Evolutionary conservation across 106 monocot genomes (phyloP).

Genomic region (Dioscorea zingiberensis): DNA sequence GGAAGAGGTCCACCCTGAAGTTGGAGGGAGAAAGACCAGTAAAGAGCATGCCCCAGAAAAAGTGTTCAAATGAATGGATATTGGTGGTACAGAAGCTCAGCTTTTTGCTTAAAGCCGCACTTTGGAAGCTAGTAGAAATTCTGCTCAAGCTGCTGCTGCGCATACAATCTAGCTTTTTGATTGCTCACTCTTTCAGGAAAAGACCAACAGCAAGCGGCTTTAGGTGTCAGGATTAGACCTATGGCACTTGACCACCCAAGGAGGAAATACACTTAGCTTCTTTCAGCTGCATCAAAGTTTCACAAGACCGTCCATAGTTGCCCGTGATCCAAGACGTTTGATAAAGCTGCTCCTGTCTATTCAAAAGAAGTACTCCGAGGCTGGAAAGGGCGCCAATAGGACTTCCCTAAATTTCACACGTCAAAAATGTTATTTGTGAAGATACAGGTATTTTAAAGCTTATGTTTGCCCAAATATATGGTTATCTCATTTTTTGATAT

Average conservation of each 20-base stretch:
- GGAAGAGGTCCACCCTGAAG: conserved; percentile 35
- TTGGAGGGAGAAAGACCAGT: conserved; percentile 40
- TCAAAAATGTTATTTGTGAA: conserved; percentile 50
- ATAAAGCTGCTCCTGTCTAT: conserved; percentile 54
- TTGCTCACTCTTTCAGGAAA: conserved; percentile 64
- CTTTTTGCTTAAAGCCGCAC: conserved; percentile 51
- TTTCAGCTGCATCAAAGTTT: conserved; percentile 33
- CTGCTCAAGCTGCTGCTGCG: conserved; percentile 76
- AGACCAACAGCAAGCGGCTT: conserved; percentile 26
- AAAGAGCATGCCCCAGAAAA: conserved; percentile 32
- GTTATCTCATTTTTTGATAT: too few relatives aligned
- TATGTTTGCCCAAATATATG: background rate
- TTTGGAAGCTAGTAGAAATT: conserved; percentile 61
- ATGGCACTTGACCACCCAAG: conserved; percentile 7
- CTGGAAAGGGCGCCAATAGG: conserved; percentile 54
- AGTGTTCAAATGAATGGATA: conserved; percentile 19
- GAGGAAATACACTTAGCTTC: conserved; percentile 39
- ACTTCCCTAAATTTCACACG: conserved; percentile 52
- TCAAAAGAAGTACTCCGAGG: conserved; percentile 62
- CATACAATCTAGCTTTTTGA: conserved; percentile 75
- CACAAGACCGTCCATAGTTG: conserved; percentile 3
- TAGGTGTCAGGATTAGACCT: conserved; percentile 21
- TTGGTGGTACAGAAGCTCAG: conserved; percentile 45
- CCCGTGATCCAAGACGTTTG: conserved; percentile 18
- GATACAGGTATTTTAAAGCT: conserved; percentile 58